Evolutionary conservation across 306 rosid species (phyloP).

Genomic region (Lathyrus oleraceus): DNA sequence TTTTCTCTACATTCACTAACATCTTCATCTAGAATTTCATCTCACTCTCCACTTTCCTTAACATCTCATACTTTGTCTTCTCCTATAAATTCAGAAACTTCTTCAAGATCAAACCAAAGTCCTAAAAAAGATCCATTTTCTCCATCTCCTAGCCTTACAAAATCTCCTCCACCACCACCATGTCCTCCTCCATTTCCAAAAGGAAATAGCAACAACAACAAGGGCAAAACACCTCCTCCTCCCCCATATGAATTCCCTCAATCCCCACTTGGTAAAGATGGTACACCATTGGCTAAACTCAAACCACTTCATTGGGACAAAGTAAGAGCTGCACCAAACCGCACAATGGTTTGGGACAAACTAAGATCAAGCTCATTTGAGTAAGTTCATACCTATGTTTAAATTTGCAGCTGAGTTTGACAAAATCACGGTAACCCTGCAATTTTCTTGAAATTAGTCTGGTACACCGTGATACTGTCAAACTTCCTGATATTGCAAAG

Average conservation of each 20-base stretch:
- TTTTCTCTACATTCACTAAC: conserved; percentile 47
- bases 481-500: not conserved
- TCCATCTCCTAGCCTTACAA: conserved; percentile 38
- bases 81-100: conserved; percentile 51
- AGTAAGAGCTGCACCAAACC: conserved; percentile 91
- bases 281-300: conserved; percentile 71
- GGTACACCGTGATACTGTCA: not conserved
- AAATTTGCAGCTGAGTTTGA: not conserved
- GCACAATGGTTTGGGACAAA: conserved; percentile 96
- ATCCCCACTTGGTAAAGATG: conserved; percentile 78
- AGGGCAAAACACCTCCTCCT: conserved; percentile 70
- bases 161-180: conserved; percentile 76
- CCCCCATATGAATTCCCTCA: conserved; percentile 73
- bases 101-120: conserved; percentile 45
- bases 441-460: no score
- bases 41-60: conserved; percentile 62
- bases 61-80: conserved; percentile 54
- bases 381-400: conserved; percentile 49
- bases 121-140: conserved; percentile 40
- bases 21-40: conserved; percentile 46
- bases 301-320: conserved; percentile 99
- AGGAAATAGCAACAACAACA: conserved; percentile 15
- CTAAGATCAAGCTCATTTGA: conserved; percentile 90
- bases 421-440: not conserved
- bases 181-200: conserved; percentile 70